Base-by-base conservation (phyloP, 1,139 yeast species). In the Zygosaccharomyces sapae region DNA sequence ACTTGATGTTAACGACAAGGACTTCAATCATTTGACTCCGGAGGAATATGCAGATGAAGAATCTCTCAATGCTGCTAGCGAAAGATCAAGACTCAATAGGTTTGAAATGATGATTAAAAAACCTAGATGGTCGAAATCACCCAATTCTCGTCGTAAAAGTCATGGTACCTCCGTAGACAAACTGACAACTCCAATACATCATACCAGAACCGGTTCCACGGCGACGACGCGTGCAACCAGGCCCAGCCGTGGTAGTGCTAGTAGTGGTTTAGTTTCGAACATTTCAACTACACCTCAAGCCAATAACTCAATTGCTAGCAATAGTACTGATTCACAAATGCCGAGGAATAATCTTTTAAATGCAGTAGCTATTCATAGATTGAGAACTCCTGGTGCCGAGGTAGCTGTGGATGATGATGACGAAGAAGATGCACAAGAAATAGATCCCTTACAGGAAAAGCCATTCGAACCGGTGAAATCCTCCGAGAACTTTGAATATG, bases 21-120 rank as follows among this genome's bases (percentile, higher is more conserved):
- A 34, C n/a, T 18, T 6, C 24, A 37, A 25, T 37, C 40, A 37
- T 37, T 37, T 37, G 12, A 30, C 31, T 13, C 30, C 40, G 13
- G 8, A 34, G n/a, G 48, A 43, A 9, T 20, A 29, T 24, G 40
- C 41, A 24, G 51, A 41, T 22, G 45, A 48, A 27, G 44, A 18
- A 38, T 36, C 45, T 20, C 30, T 44, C 30, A 38, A 44, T 19
- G 48, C 46, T 13, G 51, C 48, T 13, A 46, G 44, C 37, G 51
- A 48, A 30, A 45, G 42, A 25, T 48, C 53, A 16, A 43, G 51
- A 27, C 22, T 46, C 43, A 52, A 48, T 31, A 48, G 51, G 30
- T 50, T 58, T 20, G 62, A 55, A 33, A 55, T 55, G 44, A 56
- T 58, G 20, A 46, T 56, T 3, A 54, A 52, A 33, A 57, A 50